phyloP scores from a whole-genome alignment of 2,329 filamentous ascomycete genomes.

The Claviceps sorghi region DNA sequence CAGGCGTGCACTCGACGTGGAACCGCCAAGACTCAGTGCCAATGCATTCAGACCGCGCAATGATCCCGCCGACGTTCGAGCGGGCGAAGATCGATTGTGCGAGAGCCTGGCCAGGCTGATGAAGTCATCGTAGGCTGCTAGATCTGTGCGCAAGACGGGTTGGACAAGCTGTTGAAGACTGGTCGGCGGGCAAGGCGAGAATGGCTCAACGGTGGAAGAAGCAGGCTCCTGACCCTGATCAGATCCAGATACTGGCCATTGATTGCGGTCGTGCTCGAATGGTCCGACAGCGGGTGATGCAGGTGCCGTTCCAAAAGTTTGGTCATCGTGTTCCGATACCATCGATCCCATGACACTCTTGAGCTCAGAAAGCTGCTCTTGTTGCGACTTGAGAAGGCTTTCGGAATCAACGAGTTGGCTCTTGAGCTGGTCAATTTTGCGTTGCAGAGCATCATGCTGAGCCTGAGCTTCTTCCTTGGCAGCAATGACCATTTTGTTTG shows the following conservation, averaged over 20 bases:
- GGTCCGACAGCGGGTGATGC: constrained; percentile 66
- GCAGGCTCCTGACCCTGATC: constrained; percentile 17
- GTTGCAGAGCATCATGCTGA: constrained; percentile 67
- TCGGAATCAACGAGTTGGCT: constrained; percentile 79
- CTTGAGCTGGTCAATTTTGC: constrained; percentile 76
- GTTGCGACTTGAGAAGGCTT: constrained; percentile 69
- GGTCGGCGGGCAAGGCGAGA: constrained; percentile 42
- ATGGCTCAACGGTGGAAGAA: constrained; percentile 26
- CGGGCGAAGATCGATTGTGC: constrained; percentile 41
- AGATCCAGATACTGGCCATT: constrained; percentile 12
- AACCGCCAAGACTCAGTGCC: constrained; percentile 30
- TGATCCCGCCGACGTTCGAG: constrained; percentile 55
- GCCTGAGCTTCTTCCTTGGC: constrained; percentile 80
- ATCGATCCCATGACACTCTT: constrained; percentile 88
- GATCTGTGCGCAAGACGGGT: constrained; percentile 68
- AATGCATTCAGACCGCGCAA: constrained; percentile 35
- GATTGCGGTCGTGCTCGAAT: constrained; percentile 44
- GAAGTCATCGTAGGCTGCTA: constrained; percentile 75
- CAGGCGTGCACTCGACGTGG: constrained; percentile 31
- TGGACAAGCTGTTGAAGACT: constrained; percentile 74
- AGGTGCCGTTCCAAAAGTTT: constrained; percentile 56
- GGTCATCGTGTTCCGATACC: constrained; percentile 57
- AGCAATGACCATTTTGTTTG: constrained; percentile 87
- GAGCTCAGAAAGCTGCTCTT: constrained; percentile 82
- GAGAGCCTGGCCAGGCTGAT: constrained; percentile 58